Base-by-base conservation (phyloP, 495 filamentous ascomycete genomes). In the Mytilinidion resinicola region DNA sequence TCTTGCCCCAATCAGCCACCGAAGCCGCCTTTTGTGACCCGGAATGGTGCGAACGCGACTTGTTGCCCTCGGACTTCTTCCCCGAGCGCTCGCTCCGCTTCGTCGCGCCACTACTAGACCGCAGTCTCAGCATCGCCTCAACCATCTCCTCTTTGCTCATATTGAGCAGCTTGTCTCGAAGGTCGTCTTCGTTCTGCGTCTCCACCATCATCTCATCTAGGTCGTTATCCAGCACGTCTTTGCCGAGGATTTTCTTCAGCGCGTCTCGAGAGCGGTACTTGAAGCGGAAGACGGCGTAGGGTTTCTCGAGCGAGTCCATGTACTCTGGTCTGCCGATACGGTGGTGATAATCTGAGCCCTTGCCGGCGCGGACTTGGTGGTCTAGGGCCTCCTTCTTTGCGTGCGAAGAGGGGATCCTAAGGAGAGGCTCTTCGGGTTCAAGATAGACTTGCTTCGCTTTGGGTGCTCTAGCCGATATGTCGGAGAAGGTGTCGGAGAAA, bases 251-350 rank as follows among this genome's bases (percentile, higher is more conserved):
- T 14, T 36, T 35, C 11, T 38, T 49, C 46, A 67, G 41, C 30
- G 37, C 38, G 57, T 61, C 65, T 51, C 60, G 66, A 36, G 62
- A 64, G 7, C 76, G 69, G 60, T 79, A 80, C 44, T 73, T 75
- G 69, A 80, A 80, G 10, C 67, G 49, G 61, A 80, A 79, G 0
- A 76, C 70, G 4, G 77, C 77, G 54, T 78, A 80, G 30, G 77
- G 76, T 25, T 64, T 64, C 21, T 72, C 65, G 44, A 74, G 61
- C 0, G 51, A 61, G 57, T 77, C 76, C 49, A 77, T 51, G 62
- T 78, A 78, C 17, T 64, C 59, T 8, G 77, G 76, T 9, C 62
- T 61, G 10, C 57, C 58, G 4, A 56, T 57, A 17, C 58, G 61
- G 51, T 78, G 77, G 11, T 48, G 33, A 56, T 78, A 79, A 37